Percentiles rank a stretch among this genome's conserved stretches.
Conservation (phyloP, 106 monocot species). For the Allium fistulosum region DNA sequence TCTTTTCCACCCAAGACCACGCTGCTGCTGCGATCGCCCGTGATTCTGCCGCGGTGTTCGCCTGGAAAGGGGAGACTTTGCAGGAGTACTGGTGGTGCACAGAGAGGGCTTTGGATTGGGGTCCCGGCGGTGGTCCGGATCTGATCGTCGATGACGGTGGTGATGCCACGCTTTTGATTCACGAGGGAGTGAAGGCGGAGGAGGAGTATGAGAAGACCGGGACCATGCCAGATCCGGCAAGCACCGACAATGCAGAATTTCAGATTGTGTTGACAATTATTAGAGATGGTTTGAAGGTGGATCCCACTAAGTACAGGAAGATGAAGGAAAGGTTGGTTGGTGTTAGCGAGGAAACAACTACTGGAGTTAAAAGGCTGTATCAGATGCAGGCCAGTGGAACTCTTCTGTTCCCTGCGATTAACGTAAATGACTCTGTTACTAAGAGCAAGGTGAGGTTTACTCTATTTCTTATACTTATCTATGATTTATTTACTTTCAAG, state of each 20-base stretch:
- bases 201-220: slow-evolving; percentile 29
- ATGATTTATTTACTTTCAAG: too few species aligned
- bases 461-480: too few species aligned
- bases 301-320: slow-evolving; percentile 26
- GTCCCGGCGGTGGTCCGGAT: slow-evolving; percentile 20
- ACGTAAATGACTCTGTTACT: slow-evolving; percentile 62
- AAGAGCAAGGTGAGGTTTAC: slow-evolving; percentile 46
- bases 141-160: slow-evolving; percentile 29
- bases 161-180: slow-evolving; percentile 21
- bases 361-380: slow-evolving; percentile 25
- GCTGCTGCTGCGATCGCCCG: slow-evolving; percentile 68
- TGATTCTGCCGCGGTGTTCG: slow-evolving; percentile 51
- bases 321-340: slow-evolving; percentile 28
- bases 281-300: slow-evolving; percentile 20
- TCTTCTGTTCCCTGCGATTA: slow-evolving; percentile 49
- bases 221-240: slow-evolving; percentile 24
- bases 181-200: slow-evolving; percentile 26
- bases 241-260: slow-evolving; percentile 31
- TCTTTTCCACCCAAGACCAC: slow-evolving; percentile 76
- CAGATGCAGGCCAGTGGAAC: slow-evolving; percentile 35
- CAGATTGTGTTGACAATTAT: slow-evolving; percentile 31
- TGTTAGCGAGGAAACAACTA: slow-evolving; percentile 30
- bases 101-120: slow-evolving; percentile 32
- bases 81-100: slow-evolving; percentile 41
- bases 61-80: slow-evolving; percentile 31